phyloP scores from a whole-genome alignment of 2,329 filamentous ascomycete species.

The Diplodia corticola region DNA sequence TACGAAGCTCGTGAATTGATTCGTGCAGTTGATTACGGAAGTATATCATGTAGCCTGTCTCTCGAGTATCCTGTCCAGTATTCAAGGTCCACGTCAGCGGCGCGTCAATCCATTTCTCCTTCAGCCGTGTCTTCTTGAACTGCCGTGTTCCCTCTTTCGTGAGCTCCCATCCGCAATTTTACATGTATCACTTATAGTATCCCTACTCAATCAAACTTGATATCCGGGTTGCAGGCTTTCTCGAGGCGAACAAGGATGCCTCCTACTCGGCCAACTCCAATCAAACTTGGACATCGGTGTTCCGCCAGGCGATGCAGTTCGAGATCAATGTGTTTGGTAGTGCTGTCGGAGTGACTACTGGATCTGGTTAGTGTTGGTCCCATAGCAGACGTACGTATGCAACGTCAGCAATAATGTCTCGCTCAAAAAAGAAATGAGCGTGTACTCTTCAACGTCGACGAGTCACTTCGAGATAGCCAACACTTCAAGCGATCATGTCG shows the following conservation, averaged over 20 bases:
- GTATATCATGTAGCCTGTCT: too few relatives aligned
- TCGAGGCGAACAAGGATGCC: neutral
- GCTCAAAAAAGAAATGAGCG: neutral
- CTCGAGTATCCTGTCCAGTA: too few relatives aligned
- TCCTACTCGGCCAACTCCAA: neutral
- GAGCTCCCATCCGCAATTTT: too few relatives aligned
- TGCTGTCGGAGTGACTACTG: neutral
- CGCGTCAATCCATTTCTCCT: too few relatives aligned
- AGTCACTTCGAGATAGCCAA: neutral
- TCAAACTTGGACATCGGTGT: neutral
- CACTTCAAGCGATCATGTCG: neutral
- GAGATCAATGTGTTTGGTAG: neutral
- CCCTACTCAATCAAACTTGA: too few relatives aligned
- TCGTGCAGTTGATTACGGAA: too few relatives aligned
- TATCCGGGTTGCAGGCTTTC: neutral
- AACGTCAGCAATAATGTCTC: neutral
- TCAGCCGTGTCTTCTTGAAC: too few relatives aligned
- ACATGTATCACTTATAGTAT: too few relatives aligned
- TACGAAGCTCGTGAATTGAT: too few relatives aligned
- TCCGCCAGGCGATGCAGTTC: constrained; percentile 3
- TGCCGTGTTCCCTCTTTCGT: too few relatives aligned
- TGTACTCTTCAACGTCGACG: neutral
- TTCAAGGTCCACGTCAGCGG: too few relatives aligned
- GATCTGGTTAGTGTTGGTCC: neutral
- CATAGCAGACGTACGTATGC: neutral